phyloP scores from a whole-genome alignment of 2,329 filamentous ascomycete genomes.

The Bisporella sp. region DNA sequence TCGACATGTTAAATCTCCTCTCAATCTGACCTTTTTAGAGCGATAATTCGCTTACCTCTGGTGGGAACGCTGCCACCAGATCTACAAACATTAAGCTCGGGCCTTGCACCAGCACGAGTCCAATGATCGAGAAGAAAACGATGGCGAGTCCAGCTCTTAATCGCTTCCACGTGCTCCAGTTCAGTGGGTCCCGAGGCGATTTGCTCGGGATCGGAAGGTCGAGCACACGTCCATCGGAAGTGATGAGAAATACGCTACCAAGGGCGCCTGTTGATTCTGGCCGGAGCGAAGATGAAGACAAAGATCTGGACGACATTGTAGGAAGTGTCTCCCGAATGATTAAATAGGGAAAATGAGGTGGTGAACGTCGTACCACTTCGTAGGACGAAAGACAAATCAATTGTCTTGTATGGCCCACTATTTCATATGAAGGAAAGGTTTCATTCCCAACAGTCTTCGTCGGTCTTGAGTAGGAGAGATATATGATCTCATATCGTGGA shows the following conservation, averaged over 20 bases:
- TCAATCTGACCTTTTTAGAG: not conserved
- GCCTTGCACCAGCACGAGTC: conserved; percentile 5
- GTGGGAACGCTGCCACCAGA: conserved; percentile 2
- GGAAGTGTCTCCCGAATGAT: too few species aligned
- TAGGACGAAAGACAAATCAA: too few species aligned
- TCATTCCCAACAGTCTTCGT: too few species aligned
- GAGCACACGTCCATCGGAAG: conserved; percentile 10
- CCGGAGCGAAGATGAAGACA: too few species aligned
- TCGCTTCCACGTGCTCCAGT: conserved; percentile 11
- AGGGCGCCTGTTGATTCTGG: too few species aligned
- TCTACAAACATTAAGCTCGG: conserved; percentile 1
- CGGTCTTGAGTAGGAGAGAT: too few species aligned
- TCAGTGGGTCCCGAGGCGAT: conserved; percentile 12
- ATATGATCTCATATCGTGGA: too few species aligned
- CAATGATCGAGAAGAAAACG: conserved; percentile 3
- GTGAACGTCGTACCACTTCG: too few species aligned
- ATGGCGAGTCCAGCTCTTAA: conserved; percentile 6
- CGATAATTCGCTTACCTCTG: conserved; percentile 2
- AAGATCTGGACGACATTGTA: too few species aligned
- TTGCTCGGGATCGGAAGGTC: conserved; percentile 9
- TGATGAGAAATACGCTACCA: conserved; percentile 13
- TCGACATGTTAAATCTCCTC: not conserved
- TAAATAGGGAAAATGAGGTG: too few species aligned
- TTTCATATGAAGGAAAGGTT: too few species aligned
- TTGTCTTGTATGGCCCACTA: too few species aligned